Percentiles rank a stretch among this genome's conserved stretches.
phyloP scores from a whole-genome alignment of 2,329 filamentous ascomycete species.

The Alternaria ethzedia region DNA sequence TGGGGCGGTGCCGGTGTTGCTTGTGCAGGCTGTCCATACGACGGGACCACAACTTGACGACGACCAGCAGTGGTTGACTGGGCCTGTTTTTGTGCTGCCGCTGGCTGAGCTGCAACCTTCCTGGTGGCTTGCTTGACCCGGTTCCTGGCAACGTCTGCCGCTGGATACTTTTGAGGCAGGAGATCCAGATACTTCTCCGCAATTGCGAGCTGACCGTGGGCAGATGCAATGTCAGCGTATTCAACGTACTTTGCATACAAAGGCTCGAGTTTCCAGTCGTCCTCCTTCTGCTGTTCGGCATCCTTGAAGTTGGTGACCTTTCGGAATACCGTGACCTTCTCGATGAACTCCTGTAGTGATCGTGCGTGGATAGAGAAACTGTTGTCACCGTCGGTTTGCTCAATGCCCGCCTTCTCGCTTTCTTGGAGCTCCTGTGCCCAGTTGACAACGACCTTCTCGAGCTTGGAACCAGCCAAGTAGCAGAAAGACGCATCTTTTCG shows the following conservation, averaged over 20 bases:
- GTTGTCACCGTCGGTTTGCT: conserved; percentile 73
- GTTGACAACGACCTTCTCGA: conserved; percentile 95
- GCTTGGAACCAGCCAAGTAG: conserved; percentile 91
- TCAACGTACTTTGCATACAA: conserved; percentile 96
- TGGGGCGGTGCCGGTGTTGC: conserved; percentile 22
- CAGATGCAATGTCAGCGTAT: conserved; percentile 92
- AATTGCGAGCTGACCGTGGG: conserved; percentile 83
- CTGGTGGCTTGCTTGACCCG: conserved; percentile 84
- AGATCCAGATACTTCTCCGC: conserved; percentile 93
- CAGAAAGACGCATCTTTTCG: conserved; percentile 96
- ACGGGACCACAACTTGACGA: conserved; percentile 45
- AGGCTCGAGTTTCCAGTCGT: conserved; percentile 85
- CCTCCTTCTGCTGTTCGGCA: conserved; percentile 70
- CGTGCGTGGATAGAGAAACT: conserved; percentile 91
- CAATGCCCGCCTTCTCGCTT: conserved; percentile 75
- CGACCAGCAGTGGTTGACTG: conserved; percentile 45
- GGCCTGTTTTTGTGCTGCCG: conserved; percentile 49
- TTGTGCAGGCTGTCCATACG: conserved; percentile 33
- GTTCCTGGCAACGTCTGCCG: conserved; percentile 84
- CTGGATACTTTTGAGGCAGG: conserved; percentile 80
- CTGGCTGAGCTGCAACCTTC: conserved; percentile 58
- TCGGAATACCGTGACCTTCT: conserved; percentile 97
- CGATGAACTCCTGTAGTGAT: conserved; percentile 89
- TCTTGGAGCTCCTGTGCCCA: conserved; percentile 92
- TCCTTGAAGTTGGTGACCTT: conserved; percentile 92